A percentile compares a stretch with the other conserved stretches of the same genome.
phyloP scores from a whole-genome alignment of 2,329 filamentous ascomycete species.

The Escovopsis sp. region DNA sequence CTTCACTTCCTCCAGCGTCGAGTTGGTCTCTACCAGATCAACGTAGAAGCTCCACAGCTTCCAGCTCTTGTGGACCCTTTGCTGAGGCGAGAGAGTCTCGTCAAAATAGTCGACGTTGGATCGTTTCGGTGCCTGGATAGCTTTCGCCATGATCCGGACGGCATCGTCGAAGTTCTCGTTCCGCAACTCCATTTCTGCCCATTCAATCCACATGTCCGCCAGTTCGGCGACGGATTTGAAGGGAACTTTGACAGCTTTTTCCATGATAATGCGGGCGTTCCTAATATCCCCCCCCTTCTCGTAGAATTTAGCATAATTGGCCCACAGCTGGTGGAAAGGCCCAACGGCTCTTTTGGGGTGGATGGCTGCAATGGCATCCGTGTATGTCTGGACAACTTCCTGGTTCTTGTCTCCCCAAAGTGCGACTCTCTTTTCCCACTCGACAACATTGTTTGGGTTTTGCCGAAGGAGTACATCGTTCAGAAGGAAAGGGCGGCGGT shows the following conservation, averaged over 20 bases:
- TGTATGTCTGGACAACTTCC: constrained; percentile 89
- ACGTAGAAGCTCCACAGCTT: constrained; percentile 99
- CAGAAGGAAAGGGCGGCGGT: constrained; percentile 83
- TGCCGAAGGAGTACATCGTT: constrained; percentile 93
- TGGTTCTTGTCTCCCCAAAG: constrained; percentile 88
- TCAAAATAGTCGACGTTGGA: constrained; percentile 99
- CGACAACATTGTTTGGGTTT: constrained; percentile 88
- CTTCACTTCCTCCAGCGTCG: constrained; percentile 77
- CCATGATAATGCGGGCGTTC: constrained; percentile 83
- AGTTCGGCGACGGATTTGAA: constrained; percentile 96
- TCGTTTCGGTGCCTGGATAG: constrained; percentile 87
- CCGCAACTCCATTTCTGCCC: constrained; percentile 95
- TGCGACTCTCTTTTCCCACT: constrained; percentile 95
- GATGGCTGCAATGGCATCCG: constrained; percentile 82
- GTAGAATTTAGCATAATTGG: constrained; percentile 95
- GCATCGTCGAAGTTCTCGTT: constrained; percentile 94
- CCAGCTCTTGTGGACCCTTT: constrained; percentile 97
- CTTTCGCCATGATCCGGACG: constrained; percentile 91
- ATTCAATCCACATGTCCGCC: constrained; percentile 97
- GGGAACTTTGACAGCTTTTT: constrained; percentile 94
- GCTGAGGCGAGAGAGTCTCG: constrained; percentile 82
- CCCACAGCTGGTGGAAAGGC: constrained; percentile 88
- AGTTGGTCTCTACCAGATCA: constrained; percentile 89
- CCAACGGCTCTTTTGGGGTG: constrained; percentile 89
- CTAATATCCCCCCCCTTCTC: constrained; percentile 72